Base-by-base conservation (phyloP, 1,284 basidiomycete species). In the Tetrapyrgos nigripes region DNA sequence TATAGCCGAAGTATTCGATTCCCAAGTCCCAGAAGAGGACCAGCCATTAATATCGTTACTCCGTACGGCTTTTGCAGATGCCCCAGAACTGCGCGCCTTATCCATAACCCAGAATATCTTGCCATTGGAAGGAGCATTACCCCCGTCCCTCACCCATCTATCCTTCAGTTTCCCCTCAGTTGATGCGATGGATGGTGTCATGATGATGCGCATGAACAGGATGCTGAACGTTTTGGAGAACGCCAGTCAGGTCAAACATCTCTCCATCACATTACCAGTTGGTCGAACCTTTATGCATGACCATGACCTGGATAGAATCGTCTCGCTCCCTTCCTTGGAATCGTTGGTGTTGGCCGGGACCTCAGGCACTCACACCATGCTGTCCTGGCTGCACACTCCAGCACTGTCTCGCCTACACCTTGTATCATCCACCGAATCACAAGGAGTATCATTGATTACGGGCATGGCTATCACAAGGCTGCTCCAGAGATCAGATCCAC, bases 401-500 rank as follows among this genome's bases (percentile, higher is more conserved):
- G 63, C 66, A 11, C 76, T 88, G 19, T 73, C 64, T 35, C 66
- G 63, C 50, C 77, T 89, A 26, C 72, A 74, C 61, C 76, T 88
- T 52, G 80, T 82, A 37, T 73, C 71, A 40, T 75, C 77, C 28
- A 62, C 77, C 59, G 77, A 80, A n/a, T 72, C 77, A 43, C 55
- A 70, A 23, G 67, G 77, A 33, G 75, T 73, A 60, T 69, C 74
- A 19, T 75, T 76, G 45, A 79, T 76, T 4, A 63, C 66, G 4
- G 74, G 57, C 67, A 85, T 9, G 63, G 72, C 33, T 62, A 62
- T n/a, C n/a, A n/a, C n/a, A n/a, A n/a, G n/a, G 35, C 83, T 86
- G 66, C 62, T 88, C 33, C 69, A 70, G 46, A 55, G 61, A 24
- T 75, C 75, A n/a, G 67, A 71, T 3, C 77, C 81, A 29, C 76